Evolutionary conservation across 2,329 filamentous ascomycete genomes (phyloP).

Genomic region (Alternaria triticina): DNA sequence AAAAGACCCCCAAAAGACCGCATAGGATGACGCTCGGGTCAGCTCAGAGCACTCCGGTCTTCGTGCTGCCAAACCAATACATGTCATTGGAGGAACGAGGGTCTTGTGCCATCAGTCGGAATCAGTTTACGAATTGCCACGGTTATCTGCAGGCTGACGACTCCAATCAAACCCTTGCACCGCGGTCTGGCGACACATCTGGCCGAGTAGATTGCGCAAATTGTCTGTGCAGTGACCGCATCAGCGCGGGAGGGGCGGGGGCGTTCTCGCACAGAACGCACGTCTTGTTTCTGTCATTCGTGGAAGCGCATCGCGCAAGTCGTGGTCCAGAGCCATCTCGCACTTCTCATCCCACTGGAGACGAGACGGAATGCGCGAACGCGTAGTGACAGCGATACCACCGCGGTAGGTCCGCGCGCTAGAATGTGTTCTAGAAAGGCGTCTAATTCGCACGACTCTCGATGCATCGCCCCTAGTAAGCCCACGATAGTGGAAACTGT

Average conservation of each 20-base stretch:
- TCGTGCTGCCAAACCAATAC: background rate
- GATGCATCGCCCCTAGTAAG: conserved; percentile 8
- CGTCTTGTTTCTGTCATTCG: background rate
- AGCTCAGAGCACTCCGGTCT: background rate
- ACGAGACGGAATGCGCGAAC: background rate
- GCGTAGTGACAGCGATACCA: background rate
- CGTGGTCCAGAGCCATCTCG: background rate
- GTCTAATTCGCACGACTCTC: conserved; percentile 5
- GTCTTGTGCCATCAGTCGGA: background rate
- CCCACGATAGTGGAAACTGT: conserved; percentile 10
- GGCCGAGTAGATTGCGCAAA: background rate
- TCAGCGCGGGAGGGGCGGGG: background rate
- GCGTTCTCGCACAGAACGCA: background rate
- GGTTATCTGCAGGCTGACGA: background rate
- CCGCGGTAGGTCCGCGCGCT: background rate
- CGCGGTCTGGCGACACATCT: background rate
- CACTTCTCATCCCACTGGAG: background rate
- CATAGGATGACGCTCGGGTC: background rate
- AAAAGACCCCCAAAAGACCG: background rate
- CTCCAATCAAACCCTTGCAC: background rate
- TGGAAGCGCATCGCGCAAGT: background rate
- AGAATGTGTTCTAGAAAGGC: conserved; percentile 22
- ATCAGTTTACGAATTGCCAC: background rate
- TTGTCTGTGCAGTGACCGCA: background rate
- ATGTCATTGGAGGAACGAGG: background rate